Conservation (phyloP, 345 rosid species). For the Citrus medica region DNA sequence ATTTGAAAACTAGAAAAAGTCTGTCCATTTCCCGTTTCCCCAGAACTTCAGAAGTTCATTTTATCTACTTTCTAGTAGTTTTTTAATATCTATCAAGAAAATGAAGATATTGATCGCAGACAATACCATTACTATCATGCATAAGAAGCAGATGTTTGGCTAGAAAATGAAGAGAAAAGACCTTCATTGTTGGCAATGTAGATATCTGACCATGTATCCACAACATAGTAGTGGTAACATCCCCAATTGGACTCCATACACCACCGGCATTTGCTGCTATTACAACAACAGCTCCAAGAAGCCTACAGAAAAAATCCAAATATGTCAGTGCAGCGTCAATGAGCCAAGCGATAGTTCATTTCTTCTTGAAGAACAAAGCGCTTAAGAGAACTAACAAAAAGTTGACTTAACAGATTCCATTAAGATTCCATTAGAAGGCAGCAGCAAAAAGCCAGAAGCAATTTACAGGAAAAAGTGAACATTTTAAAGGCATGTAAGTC, state of each 20-base stretch:
- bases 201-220: conserved; percentile 98
- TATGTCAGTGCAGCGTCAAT: not conserved
- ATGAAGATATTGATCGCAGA: not conserved
- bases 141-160: not conserved
- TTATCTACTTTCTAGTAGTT: not conserved
- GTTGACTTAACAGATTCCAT: not conserved
- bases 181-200: conserved; percentile 87
- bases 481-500: not conserved
- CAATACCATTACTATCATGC: not conserved
- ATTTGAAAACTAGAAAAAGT: not conserved
- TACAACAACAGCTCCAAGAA: conserved; percentile 91
- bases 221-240: conserved; percentile 95
- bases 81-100: not conserved
- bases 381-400: not conserved
- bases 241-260: conserved; percentile 99
- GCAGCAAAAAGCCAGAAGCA: not conserved
- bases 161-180: conserved; percentile 11
- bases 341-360: not conserved
- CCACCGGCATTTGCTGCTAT: conserved; percentile 99
- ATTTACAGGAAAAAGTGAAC: not conserved
- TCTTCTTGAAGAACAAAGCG: not conserved
- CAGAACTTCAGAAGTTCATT: not conserved
- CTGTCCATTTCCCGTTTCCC: not conserved
- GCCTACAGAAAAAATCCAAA: conserved; percentile 40
- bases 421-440: not conserved